These are phyloP conservation scores for Melampsora americana DNA, from an alignment of 1,284 basidiomycete genomes.

Conservation along the genomic window DNA sequence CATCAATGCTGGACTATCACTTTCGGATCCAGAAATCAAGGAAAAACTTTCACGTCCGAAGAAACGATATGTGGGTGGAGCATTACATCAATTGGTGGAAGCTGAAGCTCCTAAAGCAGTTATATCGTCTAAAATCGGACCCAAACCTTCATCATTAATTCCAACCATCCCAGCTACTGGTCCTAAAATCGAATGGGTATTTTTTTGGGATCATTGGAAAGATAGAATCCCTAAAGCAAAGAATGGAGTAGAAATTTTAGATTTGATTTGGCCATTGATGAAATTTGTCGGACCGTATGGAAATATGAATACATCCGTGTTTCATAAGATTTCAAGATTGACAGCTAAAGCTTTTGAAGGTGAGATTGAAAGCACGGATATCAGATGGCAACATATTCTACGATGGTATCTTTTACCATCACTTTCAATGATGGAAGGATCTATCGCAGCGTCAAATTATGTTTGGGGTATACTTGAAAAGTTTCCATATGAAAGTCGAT, in stretches of 20 bases:
- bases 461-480: slow-evolving; percentile 78
- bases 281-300: slow-evolving; percentile 71
- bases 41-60: slow-evolving; percentile 19
- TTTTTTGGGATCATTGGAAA: slow-evolving; percentile 82
- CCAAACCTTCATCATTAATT: slow-evolving; percentile 61
- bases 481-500: slow-evolving; percentile 75
- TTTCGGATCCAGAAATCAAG: not conserved
- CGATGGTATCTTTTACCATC: slow-evolving; percentile 81
- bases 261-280: slow-evolving; percentile 49
- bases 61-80: slow-evolving; percentile 28
- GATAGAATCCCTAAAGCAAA: slow-evolving; percentile 68
- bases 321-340: slow-evolving; percentile 59
- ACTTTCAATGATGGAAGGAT: slow-evolving; percentile 76
- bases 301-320: slow-evolving; percentile 65
- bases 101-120: slow-evolving; percentile 62
- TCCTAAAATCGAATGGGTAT: slow-evolving; percentile 69
- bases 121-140: slow-evolving; percentile 58
- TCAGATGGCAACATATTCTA: slow-evolving; percentile 71
- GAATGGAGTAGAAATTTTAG: slow-evolving; percentile 64
- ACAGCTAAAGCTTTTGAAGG: slow-evolving; percentile 49
- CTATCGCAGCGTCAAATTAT: slow-evolving; percentile 79
- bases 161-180: slow-evolving; percentile 62
- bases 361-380: slow-evolving; percentile 52
- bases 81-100: slow-evolving; percentile 52
- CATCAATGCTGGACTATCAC: slow-evolving; percentile 4